These are phyloP conservation scores for Scheffersomyces ergatensis DNA, from an alignment of 805 yeast genomes.

Conservation along the genomic window DNA sequence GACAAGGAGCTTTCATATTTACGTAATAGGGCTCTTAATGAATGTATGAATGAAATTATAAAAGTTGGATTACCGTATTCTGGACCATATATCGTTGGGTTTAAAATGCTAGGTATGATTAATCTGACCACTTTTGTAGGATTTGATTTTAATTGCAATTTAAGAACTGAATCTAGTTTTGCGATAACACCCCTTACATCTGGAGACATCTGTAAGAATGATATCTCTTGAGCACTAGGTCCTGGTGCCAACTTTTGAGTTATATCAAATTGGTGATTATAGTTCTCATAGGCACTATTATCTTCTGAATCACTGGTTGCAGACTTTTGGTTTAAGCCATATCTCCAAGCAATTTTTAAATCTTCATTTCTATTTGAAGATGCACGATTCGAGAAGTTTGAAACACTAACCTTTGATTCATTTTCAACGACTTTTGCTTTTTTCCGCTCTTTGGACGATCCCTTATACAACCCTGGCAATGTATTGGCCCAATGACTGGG, in stretches of 20 bases:
- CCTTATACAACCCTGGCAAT: conserved; percentile 75
- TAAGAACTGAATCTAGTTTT: conserved; percentile 42
- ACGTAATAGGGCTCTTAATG: conserved; percentile 53
- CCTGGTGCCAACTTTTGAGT: conserved; percentile 69
- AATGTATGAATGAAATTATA: conserved; percentile 60
- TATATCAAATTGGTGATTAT: conserved; percentile 69
- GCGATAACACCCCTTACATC: conserved; percentile 20
- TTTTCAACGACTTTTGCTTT: conserved; percentile 54
- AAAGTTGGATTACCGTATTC: conserved; percentile 41
- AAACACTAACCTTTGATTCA: conserved; percentile 65
- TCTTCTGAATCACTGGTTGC: conserved; percentile 16
- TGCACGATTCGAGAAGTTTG: conserved; percentile 42
- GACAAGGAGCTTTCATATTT: conserved; percentile 45
- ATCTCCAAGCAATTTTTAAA: conserved; percentile 93
- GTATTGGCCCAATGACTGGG: conserved; percentile 61
- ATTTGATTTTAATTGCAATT: conserved; percentile 33
- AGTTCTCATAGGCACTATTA: conserved; percentile 45
- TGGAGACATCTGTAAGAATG: conserved; percentile 44
- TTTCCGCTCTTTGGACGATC: conserved; percentile 64
- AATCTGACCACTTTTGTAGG: conserved; percentile 56
- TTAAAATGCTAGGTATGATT: conserved; percentile 71
- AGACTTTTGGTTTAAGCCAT: conserved; percentile 47
- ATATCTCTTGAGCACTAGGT: conserved; percentile 59
- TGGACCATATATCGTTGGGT: conserved; percentile 72
- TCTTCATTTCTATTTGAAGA: conserved; percentile 28